These are phyloP conservation scores for Pestalotiopsis fici DNA, from an alignment of 2,329 filamentous ascomycete genomes.

Conservation along the genomic window DNA sequence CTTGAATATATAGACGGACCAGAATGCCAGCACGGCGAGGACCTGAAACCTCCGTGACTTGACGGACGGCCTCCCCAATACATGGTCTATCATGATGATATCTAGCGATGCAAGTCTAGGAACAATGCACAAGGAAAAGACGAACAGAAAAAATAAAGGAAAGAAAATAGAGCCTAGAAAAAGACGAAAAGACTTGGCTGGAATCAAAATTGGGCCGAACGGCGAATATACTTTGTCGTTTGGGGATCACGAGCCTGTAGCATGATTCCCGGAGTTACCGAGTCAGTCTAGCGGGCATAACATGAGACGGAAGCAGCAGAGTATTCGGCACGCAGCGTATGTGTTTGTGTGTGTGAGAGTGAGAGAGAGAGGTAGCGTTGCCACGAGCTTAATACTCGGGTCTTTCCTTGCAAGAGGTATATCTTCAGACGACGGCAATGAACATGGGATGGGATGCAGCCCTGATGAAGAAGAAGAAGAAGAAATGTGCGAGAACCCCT, in stretches of 20 bases:
- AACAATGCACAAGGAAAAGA: not conserved
- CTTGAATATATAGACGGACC: constrained; percentile 82
- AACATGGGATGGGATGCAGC: not conserved
- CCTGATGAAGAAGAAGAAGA: not conserved
- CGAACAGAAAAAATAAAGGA: not conserved
- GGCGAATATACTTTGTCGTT: not conserved
- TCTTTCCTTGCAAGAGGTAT: no score
- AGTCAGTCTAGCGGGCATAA: not conserved
- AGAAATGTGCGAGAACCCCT: not conserved
- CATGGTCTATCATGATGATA: constrained; percentile 72
- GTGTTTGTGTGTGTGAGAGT: not conserved
- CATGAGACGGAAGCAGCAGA: not conserved
- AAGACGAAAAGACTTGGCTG: not conserved
- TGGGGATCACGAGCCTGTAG: constrained; percentile 5
- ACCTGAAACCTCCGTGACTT: constrained; percentile 93
- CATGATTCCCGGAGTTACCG: not conserved
- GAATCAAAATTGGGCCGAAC: not conserved
- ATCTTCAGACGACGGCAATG: not conserved
- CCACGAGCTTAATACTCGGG: not conserved
- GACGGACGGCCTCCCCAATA: constrained; percentile 85
- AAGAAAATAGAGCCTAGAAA: not conserved
- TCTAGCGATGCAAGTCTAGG: not conserved
- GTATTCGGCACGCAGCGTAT: not conserved
- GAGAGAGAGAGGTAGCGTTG: not conserved
- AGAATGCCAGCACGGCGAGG: constrained; percentile 86